Evolutionary conservation across 1,139 yeast genomes (phyloP).

Genomic region (Yamadazyma pseudoaaseri): DNA sequence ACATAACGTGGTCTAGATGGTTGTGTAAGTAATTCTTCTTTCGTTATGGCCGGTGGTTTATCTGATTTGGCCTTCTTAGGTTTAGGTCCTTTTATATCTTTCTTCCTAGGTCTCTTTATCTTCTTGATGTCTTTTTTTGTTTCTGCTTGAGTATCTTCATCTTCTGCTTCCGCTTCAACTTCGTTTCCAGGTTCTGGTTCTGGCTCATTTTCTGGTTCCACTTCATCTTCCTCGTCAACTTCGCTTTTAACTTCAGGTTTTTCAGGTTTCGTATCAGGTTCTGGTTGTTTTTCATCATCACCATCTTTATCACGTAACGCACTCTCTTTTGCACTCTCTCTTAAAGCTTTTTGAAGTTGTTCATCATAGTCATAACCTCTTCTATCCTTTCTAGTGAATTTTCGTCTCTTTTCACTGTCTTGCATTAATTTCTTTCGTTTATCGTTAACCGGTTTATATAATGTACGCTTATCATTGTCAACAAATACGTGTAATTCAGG

Average conservation of each 20-base stretch:
- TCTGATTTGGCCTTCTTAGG: slow-evolving; percentile 12
- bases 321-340: slow-evolving; percentile 61
- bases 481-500: slow-evolving; percentile 72
- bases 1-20: slow-evolving; percentile 84
- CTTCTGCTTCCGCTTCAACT: slow-evolving; percentile 16
- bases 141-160: slow-evolving; percentile 11
- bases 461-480: slow-evolving; percentile 33
- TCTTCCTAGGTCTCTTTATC: slow-evolving; percentile 15
- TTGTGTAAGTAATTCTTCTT: slow-evolving; percentile 51
- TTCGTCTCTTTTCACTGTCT: slow-evolving; percentile 52
- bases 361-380: slow-evolving; percentile 57
- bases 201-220: slow-evolving; percentile 11
- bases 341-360: slow-evolving; percentile 65
- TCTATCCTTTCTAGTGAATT: slow-evolving; percentile 30
- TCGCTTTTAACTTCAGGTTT: neutral
- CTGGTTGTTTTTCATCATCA: slow-evolving; percentile 15
- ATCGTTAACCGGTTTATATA: slow-evolving; percentile 49
- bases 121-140: slow-evolving; percentile 15
- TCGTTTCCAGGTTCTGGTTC: slow-evolving; percentile 11
- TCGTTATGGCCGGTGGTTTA: slow-evolving; percentile 18
- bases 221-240: slow-evolving; percentile 9
- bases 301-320: slow-evolving; percentile 25
- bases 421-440: slow-evolving; percentile 49
- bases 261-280: slow-evolving; percentile 8
- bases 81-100: slow-evolving; percentile 16